phyloP scores from a whole-genome alignment of 139 green algal genomes.

The Tetratostichococcus sp. region DNA sequence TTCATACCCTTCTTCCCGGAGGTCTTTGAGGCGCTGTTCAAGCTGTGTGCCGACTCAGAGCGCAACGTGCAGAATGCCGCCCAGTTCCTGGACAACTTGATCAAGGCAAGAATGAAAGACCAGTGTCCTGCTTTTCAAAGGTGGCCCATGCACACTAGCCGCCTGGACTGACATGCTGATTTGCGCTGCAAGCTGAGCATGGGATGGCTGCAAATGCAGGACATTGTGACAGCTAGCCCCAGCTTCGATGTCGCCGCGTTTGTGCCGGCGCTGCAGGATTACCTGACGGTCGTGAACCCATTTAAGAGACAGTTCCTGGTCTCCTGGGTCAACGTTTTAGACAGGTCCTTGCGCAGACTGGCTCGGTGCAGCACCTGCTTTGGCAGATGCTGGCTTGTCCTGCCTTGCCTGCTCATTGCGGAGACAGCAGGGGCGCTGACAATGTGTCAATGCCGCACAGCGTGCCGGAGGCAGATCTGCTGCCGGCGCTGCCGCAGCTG shows the following conservation, averaged over 20 bases:
- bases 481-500: conserved; percentile 81
- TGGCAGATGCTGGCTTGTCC: too few species aligned
- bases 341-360: not conserved
- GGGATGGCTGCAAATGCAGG: conserved; percentile 42
- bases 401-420: too few species aligned
- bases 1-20: conserved; percentile 90
- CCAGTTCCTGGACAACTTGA: conserved; percentile 86
- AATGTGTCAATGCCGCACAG: conserved; percentile 63
- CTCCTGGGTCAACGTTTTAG: conserved; percentile 61
- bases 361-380: too few species aligned
- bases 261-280: conserved; percentile 78
- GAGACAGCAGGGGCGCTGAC: not conserved
- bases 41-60: conserved; percentile 69
- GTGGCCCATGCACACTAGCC: too few species aligned
- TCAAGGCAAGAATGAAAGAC: conserved; percentile 85
- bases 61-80: conserved; percentile 88
- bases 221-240: conserved; percentile 52
- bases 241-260: conserved; percentile 76
- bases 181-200: too few species aligned
- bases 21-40: conserved; percentile 92
- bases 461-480: conserved; percentile 86
- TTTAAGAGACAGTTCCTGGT: conserved; percentile 63
- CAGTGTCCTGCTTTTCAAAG: too few species aligned
- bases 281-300: conserved; percentile 60
- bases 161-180: too few species aligned